Percentiles rank a stretch among this genome's conserved stretches.
Conservation (phyloP, 208 protist species). For the Crithidia brevicula region DNA sequence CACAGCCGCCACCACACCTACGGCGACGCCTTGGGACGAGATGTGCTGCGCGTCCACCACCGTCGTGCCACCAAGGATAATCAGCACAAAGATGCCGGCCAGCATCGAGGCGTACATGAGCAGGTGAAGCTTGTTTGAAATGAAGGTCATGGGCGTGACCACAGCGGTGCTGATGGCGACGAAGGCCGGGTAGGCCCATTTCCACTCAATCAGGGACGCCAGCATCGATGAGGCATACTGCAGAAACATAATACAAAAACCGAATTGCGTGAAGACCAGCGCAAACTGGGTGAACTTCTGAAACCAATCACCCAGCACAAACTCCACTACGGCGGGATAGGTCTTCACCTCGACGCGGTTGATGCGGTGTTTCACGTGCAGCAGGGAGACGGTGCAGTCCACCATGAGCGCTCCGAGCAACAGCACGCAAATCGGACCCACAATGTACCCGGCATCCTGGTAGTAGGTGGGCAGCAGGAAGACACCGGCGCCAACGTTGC, state of each 20-base stretch:
- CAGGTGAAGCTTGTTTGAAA: slow-evolving; percentile 61
- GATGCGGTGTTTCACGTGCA: slow-evolving; percentile 64
- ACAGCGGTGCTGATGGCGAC: slow-evolving; percentile 50
- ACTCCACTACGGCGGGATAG: slow-evolving; percentile 77
- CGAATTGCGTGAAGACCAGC: slow-evolving; percentile 88
- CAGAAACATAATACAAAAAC: slow-evolving; percentile 84
- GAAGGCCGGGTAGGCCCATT: slow-evolving; percentile 47
- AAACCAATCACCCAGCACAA: slow-evolving; percentile 60
- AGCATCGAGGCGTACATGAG: slow-evolving; percentile 70
- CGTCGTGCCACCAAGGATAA: slow-evolving; percentile 61
- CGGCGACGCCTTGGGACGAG: slow-evolving; percentile 39
- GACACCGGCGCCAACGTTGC: slow-evolving; percentile 82
- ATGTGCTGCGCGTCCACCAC: slow-evolving; percentile 54
- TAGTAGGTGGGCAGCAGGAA: slow-evolving; percentile 85
- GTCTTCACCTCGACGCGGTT: slow-evolving; percentile 59
- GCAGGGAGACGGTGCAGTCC: slow-evolving; percentile 69
- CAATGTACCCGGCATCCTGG: slow-evolving; percentile 69
- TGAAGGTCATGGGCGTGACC: slow-evolving; percentile 77
- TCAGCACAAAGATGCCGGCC: slow-evolving; percentile 56
- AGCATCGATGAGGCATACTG: slow-evolving; percentile 85
- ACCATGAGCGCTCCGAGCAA: slow-evolving; percentile 75
- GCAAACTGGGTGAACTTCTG: slow-evolving; percentile 67
- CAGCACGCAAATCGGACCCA: slow-evolving; percentile 44
- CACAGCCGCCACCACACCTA: slow-evolving; percentile 32
- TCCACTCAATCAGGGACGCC: slow-evolving; percentile 39